Evolutionary conservation across 345 rosid species (phyloP).

Genomic region (Gynandropsis gynandra): DNA sequence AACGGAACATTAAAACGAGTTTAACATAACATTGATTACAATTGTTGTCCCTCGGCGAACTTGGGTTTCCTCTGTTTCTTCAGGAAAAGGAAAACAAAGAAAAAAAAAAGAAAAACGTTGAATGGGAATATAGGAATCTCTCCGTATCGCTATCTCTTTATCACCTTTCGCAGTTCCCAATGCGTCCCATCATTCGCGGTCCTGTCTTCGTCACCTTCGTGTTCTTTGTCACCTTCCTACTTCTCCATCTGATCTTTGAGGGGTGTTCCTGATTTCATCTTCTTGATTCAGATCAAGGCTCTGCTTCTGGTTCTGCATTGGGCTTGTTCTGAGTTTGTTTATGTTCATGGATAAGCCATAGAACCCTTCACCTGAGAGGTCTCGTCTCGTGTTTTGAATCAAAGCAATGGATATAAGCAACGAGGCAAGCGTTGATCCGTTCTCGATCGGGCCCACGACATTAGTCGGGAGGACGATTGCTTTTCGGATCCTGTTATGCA

Average conservation of each 20-base stretch:
- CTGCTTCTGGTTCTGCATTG: background rate
- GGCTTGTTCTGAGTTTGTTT: background rate
- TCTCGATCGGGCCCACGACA: slow-evolving; percentile 80
- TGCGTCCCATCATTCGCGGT: slow-evolving; percentile 12
- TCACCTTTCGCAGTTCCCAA: slow-evolving; percentile 12
- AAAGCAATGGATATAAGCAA: slow-evolving; percentile 75
- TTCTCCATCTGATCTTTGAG: slow-evolving; percentile 1
- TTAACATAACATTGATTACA: too few relatives aligned
- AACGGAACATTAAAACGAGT: too few relatives aligned
- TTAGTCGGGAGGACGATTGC: slow-evolving; percentile 80
- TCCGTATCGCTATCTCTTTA: slow-evolving; percentile 1
- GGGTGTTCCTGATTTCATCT: slow-evolving; percentile 9
- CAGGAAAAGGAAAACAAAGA: too few relatives aligned
- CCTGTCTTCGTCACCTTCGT: slow-evolving; percentile 11
- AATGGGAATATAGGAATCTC: slow-evolving; percentile 2
- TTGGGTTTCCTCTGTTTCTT: slow-evolving; percentile 4
- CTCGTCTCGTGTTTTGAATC: slow-evolving; percentile 6
- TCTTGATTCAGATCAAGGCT: background rate
- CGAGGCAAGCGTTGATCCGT: slow-evolving; percentile 69
- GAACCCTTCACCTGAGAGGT: background rate
- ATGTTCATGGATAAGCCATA: background rate
- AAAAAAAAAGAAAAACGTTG: background rate
- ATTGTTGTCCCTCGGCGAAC: too few relatives aligned
- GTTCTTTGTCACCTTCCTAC: background rate
- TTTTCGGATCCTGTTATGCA: slow-evolving; percentile 62